Evolutionary conservation across 768 basidiomycete species (phyloP), one percentile per base, ranked within the genome.

Genomic region (Tricholoma flavovirens): DNA sequence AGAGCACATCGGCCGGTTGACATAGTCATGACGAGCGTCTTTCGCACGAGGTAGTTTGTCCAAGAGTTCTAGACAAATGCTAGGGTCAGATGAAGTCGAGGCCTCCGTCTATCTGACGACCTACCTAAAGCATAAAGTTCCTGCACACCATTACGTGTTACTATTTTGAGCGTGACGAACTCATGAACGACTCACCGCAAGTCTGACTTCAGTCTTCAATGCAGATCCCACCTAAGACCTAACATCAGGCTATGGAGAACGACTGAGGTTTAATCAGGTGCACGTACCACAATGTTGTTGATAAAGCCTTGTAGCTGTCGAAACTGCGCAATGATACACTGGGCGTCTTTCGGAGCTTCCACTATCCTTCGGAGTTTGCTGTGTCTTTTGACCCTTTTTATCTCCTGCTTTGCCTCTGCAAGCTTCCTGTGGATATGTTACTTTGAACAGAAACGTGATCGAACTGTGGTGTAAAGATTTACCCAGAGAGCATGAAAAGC

Each of bases 1-100:
- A 17, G 59, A 52, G 50, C 66, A 66, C 32, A 57, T 45, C 4
- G 61, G 59, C 11, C 61, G 53, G 26, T 64, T 58, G 36, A 60
- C 50, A 17, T 58, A 56, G 46, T 62, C 58, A 46, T 59, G 54
- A 17, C 54, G 52, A 15, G 63, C 63, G 56, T 56, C 62, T 45
- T 58, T 62, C 29, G 59, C 61, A 32, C 58, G 54, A 19, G 59
- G 59, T 9, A 62, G 26, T 21, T 59, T 62, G 53, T 62, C 59
- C 45, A 62, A 54, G 33, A 57, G 59, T 58, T 60, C 59, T 60
- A 30, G 14, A 11, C 17, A 26, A 24, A 29, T 56, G 12, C 8
- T 49, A 15, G n/a, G 54, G 32, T 22, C 26, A 42, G 24, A 38
- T 3, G 8, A 19, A 30, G 3, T 17, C 15, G 29, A 19, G 21